Percentiles rank a stretch among this genome's conserved stretches.
These are phyloP conservation scores for Hyaloscypha hepaticicola DNA, from an alignment of 495 filamentous ascomycete species.

Conservation along the genomic window DNA sequence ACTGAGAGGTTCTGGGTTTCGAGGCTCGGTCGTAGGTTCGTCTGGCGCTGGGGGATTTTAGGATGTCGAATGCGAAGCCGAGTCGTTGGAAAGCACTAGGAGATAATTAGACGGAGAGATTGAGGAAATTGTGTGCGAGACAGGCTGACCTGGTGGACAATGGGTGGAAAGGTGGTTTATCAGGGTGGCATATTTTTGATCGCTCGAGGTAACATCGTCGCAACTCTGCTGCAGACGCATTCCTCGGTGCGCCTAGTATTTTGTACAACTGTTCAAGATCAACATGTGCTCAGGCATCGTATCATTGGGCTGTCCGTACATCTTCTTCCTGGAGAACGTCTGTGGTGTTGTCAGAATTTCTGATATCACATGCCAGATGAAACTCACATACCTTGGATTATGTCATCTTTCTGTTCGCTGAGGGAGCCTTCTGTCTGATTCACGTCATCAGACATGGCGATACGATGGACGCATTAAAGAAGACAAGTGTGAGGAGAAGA, in stretches of 20 bases:
- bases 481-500: constrained; percentile 31
- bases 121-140: neutral
- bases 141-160: constrained; percentile 35
- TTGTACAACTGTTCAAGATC: constrained; percentile 35
- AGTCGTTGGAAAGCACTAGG: constrained; percentile 42
- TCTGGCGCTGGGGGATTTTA: constrained; percentile 39
- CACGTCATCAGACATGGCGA: constrained; percentile 29
- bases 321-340: constrained; percentile 42
- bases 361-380: constrained; percentile 27
- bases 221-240: constrained; percentile 37
- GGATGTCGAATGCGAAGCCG: constrained; percentile 45
- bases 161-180: constrained; percentile 39
- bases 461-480: constrained; percentile 26
- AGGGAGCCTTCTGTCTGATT: constrained; percentile 24
- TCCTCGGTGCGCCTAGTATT: constrained; percentile 38
- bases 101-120: neutral
- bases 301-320: constrained; percentile 21
- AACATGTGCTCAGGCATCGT: neutral
- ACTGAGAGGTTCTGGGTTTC: constrained; percentile 28
- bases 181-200: constrained; percentile 45
- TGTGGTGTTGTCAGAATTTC: constrained; percentile 19
- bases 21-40: constrained; percentile 40
- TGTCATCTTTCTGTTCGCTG: constrained; percentile 26
- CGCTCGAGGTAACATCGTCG: constrained; percentile 45
- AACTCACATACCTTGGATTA: constrained; percentile 25